A percentile compares a stretch with the other conserved stretches of the same genome.
Evolutionary conservation across 1,139 yeast genomes (phyloP).

Genomic region (Suhomyces chickasaworum): DNA sequence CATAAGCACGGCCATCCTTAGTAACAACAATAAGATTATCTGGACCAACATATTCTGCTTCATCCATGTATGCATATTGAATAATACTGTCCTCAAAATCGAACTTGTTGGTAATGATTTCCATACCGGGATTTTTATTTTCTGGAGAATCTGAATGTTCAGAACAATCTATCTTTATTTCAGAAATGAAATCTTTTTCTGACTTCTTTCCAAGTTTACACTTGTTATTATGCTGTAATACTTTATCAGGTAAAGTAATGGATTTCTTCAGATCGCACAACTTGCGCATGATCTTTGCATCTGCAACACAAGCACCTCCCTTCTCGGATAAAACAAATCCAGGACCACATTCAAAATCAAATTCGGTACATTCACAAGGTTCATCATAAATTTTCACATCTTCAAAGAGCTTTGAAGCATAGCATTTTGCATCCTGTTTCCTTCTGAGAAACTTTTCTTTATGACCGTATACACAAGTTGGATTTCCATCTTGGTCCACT

Average conservation of each 20-base stretch:
- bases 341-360: slow-evolving; percentile 73
- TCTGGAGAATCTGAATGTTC: slow-evolving; percentile 26
- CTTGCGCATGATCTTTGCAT: slow-evolving; percentile 31
- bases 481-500: slow-evolving; percentile 47
- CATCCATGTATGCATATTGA: slow-evolving; percentile 59
- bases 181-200: slow-evolving; percentile 28
- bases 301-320: slow-evolving; percentile 57
- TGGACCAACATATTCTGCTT: slow-evolving; percentile 44
- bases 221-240: slow-evolving; percentile 49
- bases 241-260: slow-evolving; percentile 36
- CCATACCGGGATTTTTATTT: slow-evolving; percentile 29
- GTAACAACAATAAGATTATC: slow-evolving; percentile 77
- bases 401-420: slow-evolving; percentile 59
- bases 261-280: slow-evolving; percentile 29
- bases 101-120: slow-evolving; percentile 24
- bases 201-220: slow-evolving; percentile 41
- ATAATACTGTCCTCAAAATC: slow-evolving; percentile 48
- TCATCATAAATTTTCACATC: slow-evolving; percentile 60
- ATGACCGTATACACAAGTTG: slow-evolving; percentile 74
- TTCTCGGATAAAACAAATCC: slow-evolving; percentile 52
- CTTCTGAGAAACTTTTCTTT: slow-evolving; percentile 68
- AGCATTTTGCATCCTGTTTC: slow-evolving; percentile 68
- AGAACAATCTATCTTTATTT: slow-evolving; percentile 32
- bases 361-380: slow-evolving; percentile 63
- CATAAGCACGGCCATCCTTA: slow-evolving; percentile 48